phyloP scores from a whole-genome alignment of 2,329 filamentous ascomycete genomes.

The Aureobasidium sp. region DNA sequence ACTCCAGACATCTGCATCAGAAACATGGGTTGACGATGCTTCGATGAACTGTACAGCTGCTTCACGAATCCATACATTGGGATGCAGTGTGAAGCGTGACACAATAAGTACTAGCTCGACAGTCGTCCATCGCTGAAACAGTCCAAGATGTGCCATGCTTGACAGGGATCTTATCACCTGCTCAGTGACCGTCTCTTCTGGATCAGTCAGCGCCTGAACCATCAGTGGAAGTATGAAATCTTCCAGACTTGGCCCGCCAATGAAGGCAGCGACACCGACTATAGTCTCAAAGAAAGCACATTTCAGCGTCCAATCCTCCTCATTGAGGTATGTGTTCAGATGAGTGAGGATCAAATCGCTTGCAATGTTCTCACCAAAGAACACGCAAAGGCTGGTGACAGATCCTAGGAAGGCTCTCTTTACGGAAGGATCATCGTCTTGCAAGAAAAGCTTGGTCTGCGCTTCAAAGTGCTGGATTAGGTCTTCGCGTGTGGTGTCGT shows the following conservation, averaged over 20 bases:
- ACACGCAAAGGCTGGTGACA: conserved; percentile 84
- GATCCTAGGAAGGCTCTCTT: conserved; percentile 85
- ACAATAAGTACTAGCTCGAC: conserved; percentile 85
- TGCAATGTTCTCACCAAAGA: conserved; percentile 84
- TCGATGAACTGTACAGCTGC: conserved; percentile 78
- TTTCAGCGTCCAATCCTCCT: conserved; percentile 91
- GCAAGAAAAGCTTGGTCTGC: conserved; percentile 83
- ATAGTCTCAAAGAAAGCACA: conserved; percentile 95
- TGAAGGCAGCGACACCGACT: conserved; percentile 82
- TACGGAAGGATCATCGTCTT: conserved; percentile 77
- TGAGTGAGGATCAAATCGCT: conserved; percentile 96
- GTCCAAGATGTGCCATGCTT: conserved; percentile 76
- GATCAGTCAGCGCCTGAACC: conserved; percentile 86
- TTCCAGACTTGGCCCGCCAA: conserved; percentile 82
- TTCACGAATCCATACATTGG: conserved; percentile 91
- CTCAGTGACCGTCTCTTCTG: conserved; percentile 90
- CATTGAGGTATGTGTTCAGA: conserved; percentile 93
- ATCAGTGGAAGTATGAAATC: conserved; percentile 94
- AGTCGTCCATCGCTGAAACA: conserved; percentile 74
- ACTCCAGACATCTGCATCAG: conserved; percentile 72
- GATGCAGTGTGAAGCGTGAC: conserved; percentile 81
- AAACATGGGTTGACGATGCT: conserved; percentile 65
- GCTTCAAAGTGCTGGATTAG: conserved; percentile 75
- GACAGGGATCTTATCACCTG: conserved; percentile 81
- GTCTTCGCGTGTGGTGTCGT: conserved; percentile 77